Base-by-base conservation (phyloP, 2,329 filamentous ascomycete species). In the Sporothrix phasma region DNA sequence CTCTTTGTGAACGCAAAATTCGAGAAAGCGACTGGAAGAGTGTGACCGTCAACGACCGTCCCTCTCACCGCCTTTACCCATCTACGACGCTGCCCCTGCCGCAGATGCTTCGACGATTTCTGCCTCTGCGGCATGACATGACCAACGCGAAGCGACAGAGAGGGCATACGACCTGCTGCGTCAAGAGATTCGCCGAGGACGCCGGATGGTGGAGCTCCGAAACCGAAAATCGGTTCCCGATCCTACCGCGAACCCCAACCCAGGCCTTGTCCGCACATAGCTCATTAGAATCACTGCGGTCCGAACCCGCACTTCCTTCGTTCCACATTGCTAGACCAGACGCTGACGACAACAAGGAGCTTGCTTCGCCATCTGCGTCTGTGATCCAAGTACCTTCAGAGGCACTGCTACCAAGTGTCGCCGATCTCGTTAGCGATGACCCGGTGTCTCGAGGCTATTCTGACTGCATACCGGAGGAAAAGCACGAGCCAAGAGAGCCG, bases 1-100 rank as follows among this genome's bases (percentile, higher is more conserved):
- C 88, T 56, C 82, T 87, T 56, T 92, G 89, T 37, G 90, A 95
- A 71, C 82, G 82, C 66, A 87, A 83, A 69, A 81, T 92, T n/a
- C 79, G 87, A 59, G 85, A 90, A 68, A 82, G 84, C 24, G 85
- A 92, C 68, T 82, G 77, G 76, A 66, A 53, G 64, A 53, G 15
- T 2, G 29, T 45, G 2, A 34, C 37, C 3, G n/a, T 29, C 15
- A 13, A 54, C 22, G 29, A 17, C 60, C 64, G 0, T 29, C 15
- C 3, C 61, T 64, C 5, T 22, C 61, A 1, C 56, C 56, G 4
- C 66, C 67, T 2, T 15, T 54, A 5, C 54, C 26, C 26, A 53
- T 58, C 6, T 31, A 22, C 8, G 45, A 66, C 31, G 7, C 59
- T 0, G 19, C 24, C 15, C 49, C 59, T 19, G 19, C n/a, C 11